These are phyloP conservation scores for Calonectria hongkongensis DNA, from an alignment of 2,329 filamentous ascomycete species.

Conservation along the genomic window DNA sequence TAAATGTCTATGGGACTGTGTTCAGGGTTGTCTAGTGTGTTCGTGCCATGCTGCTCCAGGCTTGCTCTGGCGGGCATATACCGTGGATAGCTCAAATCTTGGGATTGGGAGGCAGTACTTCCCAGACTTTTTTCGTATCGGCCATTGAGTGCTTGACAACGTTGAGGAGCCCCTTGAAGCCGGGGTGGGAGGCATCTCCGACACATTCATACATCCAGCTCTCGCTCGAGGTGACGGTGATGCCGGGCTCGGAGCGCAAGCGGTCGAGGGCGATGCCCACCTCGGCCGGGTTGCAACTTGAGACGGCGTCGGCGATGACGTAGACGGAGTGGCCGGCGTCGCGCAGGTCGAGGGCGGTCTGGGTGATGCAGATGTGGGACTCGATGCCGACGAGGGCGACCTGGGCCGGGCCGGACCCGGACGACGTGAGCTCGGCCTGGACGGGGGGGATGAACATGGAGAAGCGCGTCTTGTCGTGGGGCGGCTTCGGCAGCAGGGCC, in stretches of 20 bases:
- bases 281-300: constrained; percentile 89
- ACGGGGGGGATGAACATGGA: constrained; percentile 88
- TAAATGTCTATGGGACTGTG: constrained; percentile 10
- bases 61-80: neutral
- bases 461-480: constrained; percentile 92
- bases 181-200: constrained; percentile 83
- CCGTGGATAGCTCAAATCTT: constrained; percentile 67
- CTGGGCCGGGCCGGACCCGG: constrained; percentile 64
- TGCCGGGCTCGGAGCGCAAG: constrained; percentile 82
- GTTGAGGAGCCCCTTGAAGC: constrained; percentile 83
- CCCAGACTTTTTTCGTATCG: constrained; percentile 82
- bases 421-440: constrained; percentile 56
- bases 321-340: constrained; percentile 87
- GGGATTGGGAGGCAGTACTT: constrained; percentile 75
- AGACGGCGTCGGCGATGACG: constrained; percentile 91
- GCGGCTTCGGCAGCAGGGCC: constrained; percentile 69
- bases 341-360: constrained; percentile 90
- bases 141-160: constrained; percentile 86
- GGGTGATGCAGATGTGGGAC: constrained; percentile 94
- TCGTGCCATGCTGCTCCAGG: constrained; percentile 7
- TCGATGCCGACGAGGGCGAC: constrained; percentile 93
- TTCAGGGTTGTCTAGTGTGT: constrained; percentile 7
- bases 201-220: constrained; percentile 92
- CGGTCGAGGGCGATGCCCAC: constrained; percentile 85
- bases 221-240: constrained; percentile 89